A percentile compares a stretch with the other conserved stretches of the same genome.
These are phyloP conservation scores for Inosperma sp. DNA, from an alignment of 768 basidiomycete species.

Conservation along the genomic window DNA sequence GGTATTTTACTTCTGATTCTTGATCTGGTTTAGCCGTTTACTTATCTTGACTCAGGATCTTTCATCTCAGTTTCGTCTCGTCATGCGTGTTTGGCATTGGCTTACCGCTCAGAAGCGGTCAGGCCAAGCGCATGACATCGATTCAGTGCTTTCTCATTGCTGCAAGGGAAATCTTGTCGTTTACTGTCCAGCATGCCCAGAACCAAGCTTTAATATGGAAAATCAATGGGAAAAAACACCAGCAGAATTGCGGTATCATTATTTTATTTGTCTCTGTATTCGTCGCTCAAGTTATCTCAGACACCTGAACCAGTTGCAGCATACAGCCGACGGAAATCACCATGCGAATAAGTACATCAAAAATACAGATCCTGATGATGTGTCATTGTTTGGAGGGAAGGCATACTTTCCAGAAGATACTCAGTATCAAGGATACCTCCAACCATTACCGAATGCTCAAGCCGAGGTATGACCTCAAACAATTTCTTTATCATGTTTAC, in stretches of 20 bases:
- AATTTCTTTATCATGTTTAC: neutral
- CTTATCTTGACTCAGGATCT: constrained; percentile 17
- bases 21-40: neutral
- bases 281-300: constrained; percentile 7
- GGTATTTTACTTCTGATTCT: constrained; percentile 11
- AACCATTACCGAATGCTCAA: neutral
- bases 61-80: constrained; percentile 19
- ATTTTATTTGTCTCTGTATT: neutral
- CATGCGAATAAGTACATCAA: constrained; percentile 22
- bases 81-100: constrained; percentile 20
- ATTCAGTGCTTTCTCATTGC: constrained; percentile 12
- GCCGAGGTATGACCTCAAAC: neutral
- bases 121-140: constrained; percentile 25
- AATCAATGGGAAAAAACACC: constrained; percentile 14
- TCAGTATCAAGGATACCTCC: constrained; percentile 12
- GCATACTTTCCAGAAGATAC: constrained; percentile 20
- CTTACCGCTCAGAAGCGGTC: constrained; percentile 12
- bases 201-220: constrained; percentile 13
- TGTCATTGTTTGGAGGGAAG: constrained; percentile 17
- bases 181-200: constrained; percentile 16
- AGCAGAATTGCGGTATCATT: constrained; percentile 12
- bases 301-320: constrained; percentile 20
- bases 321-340: constrained; percentile 24
- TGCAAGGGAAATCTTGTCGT: constrained; percentile 15
- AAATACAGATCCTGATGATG: constrained; percentile 19